Evolutionary conservation across 306 rosid species (phyloP).

Genomic region (Heteromeles arbutifolia): DNA sequence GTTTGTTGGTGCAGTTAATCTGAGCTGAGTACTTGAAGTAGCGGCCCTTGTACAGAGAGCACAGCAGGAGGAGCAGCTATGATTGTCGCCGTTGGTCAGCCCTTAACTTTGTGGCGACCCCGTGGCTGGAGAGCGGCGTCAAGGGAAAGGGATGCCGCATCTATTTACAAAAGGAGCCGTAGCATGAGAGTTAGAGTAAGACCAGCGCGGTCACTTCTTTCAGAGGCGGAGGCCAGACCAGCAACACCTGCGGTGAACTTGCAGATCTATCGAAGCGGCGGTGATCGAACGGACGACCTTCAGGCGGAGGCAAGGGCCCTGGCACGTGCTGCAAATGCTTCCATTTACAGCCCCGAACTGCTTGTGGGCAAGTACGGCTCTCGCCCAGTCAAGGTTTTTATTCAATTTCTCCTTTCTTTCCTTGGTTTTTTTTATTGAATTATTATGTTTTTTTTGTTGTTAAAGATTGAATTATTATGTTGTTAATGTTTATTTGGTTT

Average conservation of each 20-base stretch:
- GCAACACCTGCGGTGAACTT: not conserved
- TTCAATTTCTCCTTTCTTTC: too few relatives aligned
- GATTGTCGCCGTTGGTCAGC: not conserved
- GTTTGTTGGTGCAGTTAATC: too few relatives aligned
- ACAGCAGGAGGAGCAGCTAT: not conserved
- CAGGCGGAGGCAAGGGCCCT: slow-evolving; percentile 77
- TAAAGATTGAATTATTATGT: too few relatives aligned
- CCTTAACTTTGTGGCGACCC: not conserved
- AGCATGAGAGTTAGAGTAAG: not conserved
- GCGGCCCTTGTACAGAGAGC: not conserved
- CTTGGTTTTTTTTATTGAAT: not conserved
- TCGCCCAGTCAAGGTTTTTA: slow-evolving; percentile 50
- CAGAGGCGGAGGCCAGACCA: slow-evolving; percentile 38
- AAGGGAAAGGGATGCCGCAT: not conserved
- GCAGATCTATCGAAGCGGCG: slow-evolving; percentile 10
- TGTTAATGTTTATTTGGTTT: too few relatives aligned
- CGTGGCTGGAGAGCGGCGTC: not conserved
- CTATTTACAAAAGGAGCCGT: not conserved
- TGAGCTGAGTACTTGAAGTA: not conserved
- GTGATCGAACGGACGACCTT: slow-evolving; percentile 50
- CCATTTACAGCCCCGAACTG: slow-evolving; percentile 57
- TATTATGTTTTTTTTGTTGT: not conserved
- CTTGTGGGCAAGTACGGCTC: slow-evolving; percentile 50
- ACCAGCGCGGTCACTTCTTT: slow-evolving; percentile 35
- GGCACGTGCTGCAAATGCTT: slow-evolving; percentile 56